These are phyloP conservation scores for Penicillium polonicum DNA, from an alignment of 2,329 filamentous ascomycete genomes.

Conservation along the genomic window DNA sequence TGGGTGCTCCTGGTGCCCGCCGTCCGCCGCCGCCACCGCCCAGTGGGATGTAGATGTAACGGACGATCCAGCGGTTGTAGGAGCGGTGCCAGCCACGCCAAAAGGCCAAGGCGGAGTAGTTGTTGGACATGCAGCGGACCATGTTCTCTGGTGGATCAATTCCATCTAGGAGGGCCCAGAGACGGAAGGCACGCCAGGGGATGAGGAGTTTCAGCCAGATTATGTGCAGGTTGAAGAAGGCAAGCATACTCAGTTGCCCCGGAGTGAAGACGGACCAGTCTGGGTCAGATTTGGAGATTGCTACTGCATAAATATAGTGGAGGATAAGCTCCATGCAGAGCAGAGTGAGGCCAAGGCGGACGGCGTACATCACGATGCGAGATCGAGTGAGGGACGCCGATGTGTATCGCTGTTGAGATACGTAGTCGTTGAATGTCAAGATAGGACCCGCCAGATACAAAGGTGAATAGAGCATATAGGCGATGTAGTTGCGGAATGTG, in stretches of 20 bases:
- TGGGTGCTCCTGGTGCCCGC: constrained; percentile 19
- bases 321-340: constrained; percentile 88
- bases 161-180: constrained; percentile 90
- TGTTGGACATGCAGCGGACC: constrained; percentile 93
- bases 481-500: constrained; percentile 80
- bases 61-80: constrained; percentile 91
- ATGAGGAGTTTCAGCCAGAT: constrained; percentile 97
- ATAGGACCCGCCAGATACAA: constrained; percentile 92
- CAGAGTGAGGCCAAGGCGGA: constrained; percentile 77
- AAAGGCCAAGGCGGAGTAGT: constrained; percentile 86
- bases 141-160: constrained; percentile 98
- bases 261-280: constrained; percentile 82
- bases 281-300: constrained; percentile 78
- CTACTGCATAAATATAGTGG: constrained; percentile 90
- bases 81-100: constrained; percentile 96
- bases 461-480: constrained; percentile 86
- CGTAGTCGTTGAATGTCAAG: constrained; percentile 96
- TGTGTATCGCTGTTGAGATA: constrained; percentile 76
- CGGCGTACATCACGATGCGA: constrained; percentile 75
- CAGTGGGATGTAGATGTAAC: constrained; percentile 90
- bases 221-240: constrained; percentile 93
- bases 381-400: constrained; percentile 66
- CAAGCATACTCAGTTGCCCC: constrained; percentile 82
- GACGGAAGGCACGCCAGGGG: constrained; percentile 96
- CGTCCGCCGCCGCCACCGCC: constrained; percentile 60